A percentile compares a stretch with the other conserved stretches of the same genome.
These are phyloP conservation scores for Stagonosporopsis tanaceti DNA, from an alignment of 2,329 filamentous ascomycete species.

Conservation along the genomic window DNA sequence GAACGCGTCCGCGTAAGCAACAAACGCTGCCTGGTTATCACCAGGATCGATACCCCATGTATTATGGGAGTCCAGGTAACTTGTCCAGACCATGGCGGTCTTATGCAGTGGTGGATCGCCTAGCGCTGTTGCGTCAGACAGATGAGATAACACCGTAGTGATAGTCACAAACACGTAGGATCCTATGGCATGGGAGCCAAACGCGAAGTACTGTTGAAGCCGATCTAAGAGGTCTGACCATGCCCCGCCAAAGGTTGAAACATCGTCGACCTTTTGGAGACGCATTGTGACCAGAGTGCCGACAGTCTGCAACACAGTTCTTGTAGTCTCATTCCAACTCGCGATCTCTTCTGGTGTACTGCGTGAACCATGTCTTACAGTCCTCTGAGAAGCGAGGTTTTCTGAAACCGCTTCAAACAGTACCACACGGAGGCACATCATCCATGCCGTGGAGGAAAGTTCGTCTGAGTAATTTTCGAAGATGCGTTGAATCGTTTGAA, in stretches of 20 bases:
- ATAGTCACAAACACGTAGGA: conserved; percentile 54
- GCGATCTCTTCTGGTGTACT: conserved; percentile 30
- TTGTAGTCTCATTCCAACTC: conserved; percentile 53
- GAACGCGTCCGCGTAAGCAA: conserved; percentile 81
- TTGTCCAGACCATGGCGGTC: conserved; percentile 46
- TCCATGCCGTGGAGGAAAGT: conserved; percentile 80
- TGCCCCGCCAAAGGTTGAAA: conserved; percentile 72
- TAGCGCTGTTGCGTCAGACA: conserved; percentile 31
- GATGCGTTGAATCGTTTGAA: conserved; percentile 89
- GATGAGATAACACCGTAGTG: conserved; percentile 48
- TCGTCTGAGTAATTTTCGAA: conserved; percentile 90
- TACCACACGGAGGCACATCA: conserved; percentile 80
- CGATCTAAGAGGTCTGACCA: conserved; percentile 79
- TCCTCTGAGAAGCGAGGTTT: conserved; percentile 54
- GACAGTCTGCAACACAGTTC: conserved; percentile 47
- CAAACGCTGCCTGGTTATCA: conserved; percentile 78
- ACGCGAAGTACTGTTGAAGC: conserved; percentile 63
- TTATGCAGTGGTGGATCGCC: conserved; percentile 39
- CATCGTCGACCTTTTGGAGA: conserved; percentile 72
- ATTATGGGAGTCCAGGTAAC: conserved; percentile 42
- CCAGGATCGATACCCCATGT: conserved; percentile 31
- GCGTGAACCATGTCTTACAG: conserved; percentile 23
- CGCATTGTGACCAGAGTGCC: conserved; percentile 74
- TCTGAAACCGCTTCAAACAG: conserved; percentile 79
- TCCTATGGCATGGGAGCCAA: conserved; percentile 52